phyloP scores from a whole-genome alignment of 2,329 filamentous ascomycete genomes.

The Capronia coronata region DNA sequence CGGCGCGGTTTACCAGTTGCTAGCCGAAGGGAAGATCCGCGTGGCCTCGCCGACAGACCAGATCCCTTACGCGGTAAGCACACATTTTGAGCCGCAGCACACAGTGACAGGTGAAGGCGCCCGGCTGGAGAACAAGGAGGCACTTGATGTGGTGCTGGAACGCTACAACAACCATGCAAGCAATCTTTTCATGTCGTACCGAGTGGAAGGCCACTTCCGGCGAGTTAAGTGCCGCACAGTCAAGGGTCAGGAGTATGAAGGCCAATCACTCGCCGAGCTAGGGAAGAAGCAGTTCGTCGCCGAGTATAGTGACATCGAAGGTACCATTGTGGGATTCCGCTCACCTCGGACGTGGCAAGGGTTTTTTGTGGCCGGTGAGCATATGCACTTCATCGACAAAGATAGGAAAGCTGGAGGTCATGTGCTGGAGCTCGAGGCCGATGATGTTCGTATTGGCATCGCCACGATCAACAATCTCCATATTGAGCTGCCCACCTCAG shows the following conservation, averaged over 20 bases:
- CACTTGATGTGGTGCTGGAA: constrained; percentile 25
- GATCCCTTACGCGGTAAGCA: constrained; percentile 37
- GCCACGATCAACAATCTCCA: constrained; percentile 36
- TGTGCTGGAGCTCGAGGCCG: constrained; percentile 36
- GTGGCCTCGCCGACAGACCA: constrained; percentile 33
- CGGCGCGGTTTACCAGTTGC: constrained; percentile 39
- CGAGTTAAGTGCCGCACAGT: constrained; percentile 30
- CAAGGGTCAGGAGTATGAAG: constrained; percentile 30
- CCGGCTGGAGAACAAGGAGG: constrained; percentile 24
- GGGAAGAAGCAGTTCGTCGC: constrained; percentile 39
- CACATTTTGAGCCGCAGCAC: constrained; percentile 30
- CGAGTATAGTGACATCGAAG: constrained; percentile 34
- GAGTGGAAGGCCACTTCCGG: constrained; percentile 28
- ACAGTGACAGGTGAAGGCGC: constrained; percentile 16
- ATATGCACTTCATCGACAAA: constrained; percentile 39
- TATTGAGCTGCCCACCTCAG: constrained; percentile 36
- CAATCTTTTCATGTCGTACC: constrained; percentile 32
- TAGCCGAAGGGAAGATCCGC: constrained; percentile 34
- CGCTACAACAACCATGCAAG: constrained; percentile 21
- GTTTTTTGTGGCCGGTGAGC: constrained; percentile 39
- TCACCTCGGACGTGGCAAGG: constrained; percentile 38
- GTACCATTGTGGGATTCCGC: constrained; percentile 41
- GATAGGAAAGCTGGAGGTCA: constrained; percentile 38
- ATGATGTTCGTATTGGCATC: constrained; percentile 34
- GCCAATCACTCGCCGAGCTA: constrained; percentile 32